These are phyloP conservation scores for Starmerella asiatica DNA, from an alignment of 805 yeast species.

Conservation along the genomic window DNA sequence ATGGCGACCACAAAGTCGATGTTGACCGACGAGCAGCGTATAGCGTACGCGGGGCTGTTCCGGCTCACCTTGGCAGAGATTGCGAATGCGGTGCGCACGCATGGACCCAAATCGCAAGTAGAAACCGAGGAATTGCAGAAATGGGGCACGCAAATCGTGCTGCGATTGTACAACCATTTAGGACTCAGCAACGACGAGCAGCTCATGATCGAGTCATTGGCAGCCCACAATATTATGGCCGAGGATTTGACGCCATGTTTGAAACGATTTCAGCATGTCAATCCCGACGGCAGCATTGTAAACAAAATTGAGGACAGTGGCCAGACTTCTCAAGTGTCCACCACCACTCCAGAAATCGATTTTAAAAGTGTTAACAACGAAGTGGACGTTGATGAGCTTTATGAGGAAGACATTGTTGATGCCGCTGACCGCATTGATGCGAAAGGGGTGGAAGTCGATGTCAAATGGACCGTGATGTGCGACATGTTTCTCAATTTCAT, in stretches of 20 bases:
- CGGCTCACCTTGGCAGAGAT: conserved; percentile 63
- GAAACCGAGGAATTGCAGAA: conserved; percentile 68
- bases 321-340: background rate
- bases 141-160: conserved; percentile 68
- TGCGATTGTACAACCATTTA: conserved; percentile 64
- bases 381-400: conserved; percentile 13
- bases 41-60: conserved; percentile 81
- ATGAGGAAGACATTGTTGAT: background rate
- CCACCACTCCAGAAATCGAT: background rate
- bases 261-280: conserved; percentile 21
- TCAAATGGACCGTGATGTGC: conserved; percentile 88
- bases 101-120: conserved; percentile 23
- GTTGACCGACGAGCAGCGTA: conserved; percentile 69
- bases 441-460: conserved; percentile 43
- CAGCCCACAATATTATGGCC: conserved; percentile 70
- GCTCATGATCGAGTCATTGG: conserved; percentile 72
- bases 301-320: background rate
- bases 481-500: conserved; percentile 71
- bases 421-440: background rate
- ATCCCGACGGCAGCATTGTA: conserved; percentile 8
- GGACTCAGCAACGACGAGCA: conserved; percentile 66
- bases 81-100: conserved; percentile 54
- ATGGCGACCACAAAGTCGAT: conserved; percentile 66
- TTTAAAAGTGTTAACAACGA: conserved; percentile 2
- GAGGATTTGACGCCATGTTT: conserved; percentile 56